Evolutionary conservation across 1,284 basidiomycete species (phyloP), one percentile per base, ranked within the genome.

Genomic region (Agroathelia rolfsii): DNA sequence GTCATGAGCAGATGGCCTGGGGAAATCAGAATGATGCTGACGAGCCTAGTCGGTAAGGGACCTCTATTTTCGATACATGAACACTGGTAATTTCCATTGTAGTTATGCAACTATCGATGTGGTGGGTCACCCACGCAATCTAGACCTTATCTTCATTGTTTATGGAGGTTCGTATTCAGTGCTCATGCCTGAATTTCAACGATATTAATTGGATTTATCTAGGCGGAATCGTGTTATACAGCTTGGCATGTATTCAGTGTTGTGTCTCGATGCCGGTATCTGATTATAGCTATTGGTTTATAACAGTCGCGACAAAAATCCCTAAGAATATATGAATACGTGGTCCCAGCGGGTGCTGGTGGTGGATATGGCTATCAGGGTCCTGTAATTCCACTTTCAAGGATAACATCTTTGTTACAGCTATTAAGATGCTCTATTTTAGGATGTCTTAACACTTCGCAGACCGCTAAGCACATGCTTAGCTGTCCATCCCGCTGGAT

Each of bases 121-220:
- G 10, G 64, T 78, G 4, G 58, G 76, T 12, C 86, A 92, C 53
- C 90, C 90, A 2, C 65, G 84, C 36, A 76, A 94, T 49, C 53
- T 93, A 24, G 86, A 88, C 50, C 62, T 81, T 12, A 46, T 93
- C 6, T 77, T 94, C 30, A 62, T 94, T 16, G 86, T 76, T 2
- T 93, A 89, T 54, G 76, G 79, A 61, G 84, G 83, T 72, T n/a
- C n/a, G n/a, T n/a, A n/a, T n/a, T n/a, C n/a, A n/a, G n/a, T n/a
- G n/a, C n/a, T n/a, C 24, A 5, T 23, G 31, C 25, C 7, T 25
- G 6, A 11, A 20, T 21, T 35, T 23, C 12, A 6, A 16, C 18
- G 23, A 15, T 22, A 12, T 31, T 23, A 22, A 2, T n/a, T n/a
- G n/a, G 25, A 34, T 10, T 32, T 31, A 22, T 23, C 9, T 41